These are phyloP conservation scores for Raphanus hybrid DNA, from an alignment of 441 rosid species.

Conservation along the genomic window DNA sequence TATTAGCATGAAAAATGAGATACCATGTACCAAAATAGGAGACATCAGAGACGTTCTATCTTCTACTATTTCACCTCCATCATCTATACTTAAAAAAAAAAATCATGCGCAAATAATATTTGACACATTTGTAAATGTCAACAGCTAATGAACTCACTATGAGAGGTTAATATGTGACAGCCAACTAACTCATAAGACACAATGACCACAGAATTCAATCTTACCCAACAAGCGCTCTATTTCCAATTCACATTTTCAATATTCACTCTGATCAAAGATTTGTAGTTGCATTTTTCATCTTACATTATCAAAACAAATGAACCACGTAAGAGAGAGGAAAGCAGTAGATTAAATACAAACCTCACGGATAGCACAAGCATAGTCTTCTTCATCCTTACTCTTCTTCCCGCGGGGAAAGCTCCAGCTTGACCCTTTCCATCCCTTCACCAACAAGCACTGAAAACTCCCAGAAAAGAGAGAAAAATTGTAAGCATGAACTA, in stretches of 20 bases:
- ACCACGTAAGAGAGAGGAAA: constrained; percentile 18
- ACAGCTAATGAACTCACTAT: not conserved
- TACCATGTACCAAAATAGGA: not conserved
- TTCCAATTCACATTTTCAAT: too few relatives aligned
- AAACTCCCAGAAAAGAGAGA: constrained; percentile 36
- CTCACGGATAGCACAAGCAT: constrained; percentile 95
- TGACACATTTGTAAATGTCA: constrained; percentile 2
- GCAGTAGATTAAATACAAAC: constrained; percentile 47
- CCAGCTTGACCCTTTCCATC: constrained; percentile 99
- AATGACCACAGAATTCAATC: not conserved
- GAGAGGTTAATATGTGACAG: not conserved
- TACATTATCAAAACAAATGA: not conserved
- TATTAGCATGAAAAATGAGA: not conserved
- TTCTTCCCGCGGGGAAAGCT: constrained; percentile 99
- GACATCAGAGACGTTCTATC: not conserved
- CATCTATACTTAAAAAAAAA: constrained; percentile 25
- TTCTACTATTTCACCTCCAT: not conserved
- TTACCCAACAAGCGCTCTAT: not conserved
- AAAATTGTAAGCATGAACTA: not conserved
- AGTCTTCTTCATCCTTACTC: constrained; percentile 98
- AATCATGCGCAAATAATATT: not conserved
- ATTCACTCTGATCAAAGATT: too few relatives aligned
- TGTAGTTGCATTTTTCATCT: too few relatives aligned
- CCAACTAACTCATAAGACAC: constrained; percentile 2
- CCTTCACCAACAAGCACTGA: constrained; percentile 74